These are phyloP conservation scores for Babesia bovis DNA, from an alignment of 169 alveolate genomes.

Conservation along the genomic window DNA sequence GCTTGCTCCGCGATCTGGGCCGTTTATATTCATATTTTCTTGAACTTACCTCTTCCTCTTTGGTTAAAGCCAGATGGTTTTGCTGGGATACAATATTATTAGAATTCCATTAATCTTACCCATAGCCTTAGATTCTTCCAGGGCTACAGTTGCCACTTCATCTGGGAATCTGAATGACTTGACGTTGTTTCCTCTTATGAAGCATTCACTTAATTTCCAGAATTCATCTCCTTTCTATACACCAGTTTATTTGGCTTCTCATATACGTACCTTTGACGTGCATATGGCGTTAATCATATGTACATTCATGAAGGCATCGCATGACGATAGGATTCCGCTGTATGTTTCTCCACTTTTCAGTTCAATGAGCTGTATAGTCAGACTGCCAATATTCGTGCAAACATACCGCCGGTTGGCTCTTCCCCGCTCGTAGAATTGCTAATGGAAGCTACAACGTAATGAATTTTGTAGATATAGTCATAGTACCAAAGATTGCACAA, in stretches of 20 bases:
- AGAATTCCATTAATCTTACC: conserved; percentile 37
- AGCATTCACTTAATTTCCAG: conserved; percentile 81
- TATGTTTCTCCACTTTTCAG: conserved; percentile 84
- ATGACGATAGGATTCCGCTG: conserved; percentile 80
- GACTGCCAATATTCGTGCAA: background rate
- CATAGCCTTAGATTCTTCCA: conserved; percentile 72
- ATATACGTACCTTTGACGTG: conserved; percentile 70
- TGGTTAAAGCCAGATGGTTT: conserved; percentile 11
- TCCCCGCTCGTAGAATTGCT: conserved; percentile 79
- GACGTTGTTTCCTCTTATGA: conserved; percentile 82
- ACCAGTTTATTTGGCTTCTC: background rate
- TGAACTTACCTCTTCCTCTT: conserved; percentile 24
- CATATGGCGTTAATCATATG: conserved; percentile 81
- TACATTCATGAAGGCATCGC: conserved; percentile 84
- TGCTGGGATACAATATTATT: background rate
- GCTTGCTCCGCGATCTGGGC: conserved; percentile 13
- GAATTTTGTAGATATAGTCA: too few species aligned
- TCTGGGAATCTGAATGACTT: conserved; percentile 82
- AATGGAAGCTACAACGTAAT: conserved; percentile 74
- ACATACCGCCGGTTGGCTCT: conserved; percentile 83
- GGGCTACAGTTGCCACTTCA: conserved; percentile 77
- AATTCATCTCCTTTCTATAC: conserved; percentile 75
- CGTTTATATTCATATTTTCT: background rate
- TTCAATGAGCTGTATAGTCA: conserved; percentile 83
- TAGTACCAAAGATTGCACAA: too few species aligned